Percentiles rank a stretch among this genome's conserved stretches.
Evolutionary conservation across 192 early-diverging fungal species (phyloP).

Genomic region (Neocallimastix lanati): DNA sequence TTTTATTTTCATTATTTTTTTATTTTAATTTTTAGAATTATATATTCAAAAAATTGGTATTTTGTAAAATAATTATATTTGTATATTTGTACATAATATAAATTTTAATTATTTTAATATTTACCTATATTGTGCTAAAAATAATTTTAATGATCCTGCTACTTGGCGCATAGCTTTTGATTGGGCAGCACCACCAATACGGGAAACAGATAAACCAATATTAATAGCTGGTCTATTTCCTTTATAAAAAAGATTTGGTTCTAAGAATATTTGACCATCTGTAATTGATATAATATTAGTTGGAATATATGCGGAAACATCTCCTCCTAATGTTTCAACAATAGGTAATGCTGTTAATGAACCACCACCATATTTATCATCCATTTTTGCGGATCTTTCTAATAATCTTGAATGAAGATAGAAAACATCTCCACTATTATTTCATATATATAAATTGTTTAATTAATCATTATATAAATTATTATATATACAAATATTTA

Average conservation of each 20-base stretch:
- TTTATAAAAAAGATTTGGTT: constrained; percentile 99
- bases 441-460: background rate
- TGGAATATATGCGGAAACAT: constrained; percentile 99
- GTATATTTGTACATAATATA: too few relatives aligned
- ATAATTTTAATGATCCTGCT: constrained; percentile 98
- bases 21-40: too few relatives aligned
- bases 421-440: constrained; percentile 78
- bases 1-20: too few relatives aligned
- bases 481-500: constrained; percentile 1
- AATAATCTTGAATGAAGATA: constrained; percentile 98
- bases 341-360: constrained; percentile 98
- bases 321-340: constrained; percentile 99
- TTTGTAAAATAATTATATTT: too few relatives aligned
- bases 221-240: constrained; percentile 96
- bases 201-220: constrained; percentile 99
- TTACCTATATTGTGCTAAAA: constrained; percentile 62
- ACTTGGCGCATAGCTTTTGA: constrained; percentile 99
- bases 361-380: constrained; percentile 82
- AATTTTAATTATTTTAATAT: background rate
- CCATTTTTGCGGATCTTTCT: constrained; percentile 99
- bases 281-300: constrained; percentile 99
- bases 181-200: constrained; percentile 99
- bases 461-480: background rate
- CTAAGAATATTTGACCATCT: constrained; percentile 99
- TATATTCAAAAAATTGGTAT: too few relatives aligned